phyloP scores from a whole-genome alignment of 805 yeast species.

The Candida coleopterorum region DNA sequence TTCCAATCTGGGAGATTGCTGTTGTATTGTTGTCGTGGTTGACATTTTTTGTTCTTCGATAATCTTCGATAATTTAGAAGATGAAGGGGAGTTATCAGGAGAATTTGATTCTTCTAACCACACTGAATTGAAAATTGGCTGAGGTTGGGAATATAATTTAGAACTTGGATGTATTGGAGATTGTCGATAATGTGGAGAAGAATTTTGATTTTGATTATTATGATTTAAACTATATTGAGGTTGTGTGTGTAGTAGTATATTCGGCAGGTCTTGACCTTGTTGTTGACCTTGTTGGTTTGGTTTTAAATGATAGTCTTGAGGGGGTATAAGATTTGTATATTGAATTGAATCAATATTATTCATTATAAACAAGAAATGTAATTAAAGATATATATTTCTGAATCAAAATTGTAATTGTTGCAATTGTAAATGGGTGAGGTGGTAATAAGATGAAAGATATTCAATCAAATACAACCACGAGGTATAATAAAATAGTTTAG shows the following conservation, averaged over 20 bases:
- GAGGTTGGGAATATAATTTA: conserved; percentile 6
- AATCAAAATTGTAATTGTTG: too few species aligned
- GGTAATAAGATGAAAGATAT: too few species aligned
- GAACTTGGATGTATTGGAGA: conserved; percentile 7
- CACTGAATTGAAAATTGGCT: conserved; percentile 5
- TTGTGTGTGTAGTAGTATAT: conserved; percentile 5
- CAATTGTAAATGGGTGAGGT: too few species aligned
- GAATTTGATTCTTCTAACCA: conserved; percentile 6
- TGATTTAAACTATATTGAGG: conserved; percentile 4
- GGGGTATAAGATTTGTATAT: conserved; percentile 5
- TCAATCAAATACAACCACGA: too few species aligned
- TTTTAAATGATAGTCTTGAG: conserved; percentile 1
- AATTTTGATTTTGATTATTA: background rate
- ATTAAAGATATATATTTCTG: too few species aligned
- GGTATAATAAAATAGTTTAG: too few species aligned
- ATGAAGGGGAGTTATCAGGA: conserved; percentile 5
- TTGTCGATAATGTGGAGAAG: conserved; percentile 4
- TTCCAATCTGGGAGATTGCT: conserved; percentile 2
- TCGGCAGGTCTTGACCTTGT: background rate
- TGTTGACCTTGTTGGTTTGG: conserved; percentile 1
- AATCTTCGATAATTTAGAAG: conserved; percentile 2
- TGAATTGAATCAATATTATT: conserved; percentile 7
- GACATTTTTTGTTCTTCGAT: conserved; percentile 8
- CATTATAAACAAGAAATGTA: conserved; percentile 7
- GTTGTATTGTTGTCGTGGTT: conserved; percentile 6